Conservation (phyloP, 192 early-diverging fungal genomes). For the Irineochytrium annulatum region DNA sequence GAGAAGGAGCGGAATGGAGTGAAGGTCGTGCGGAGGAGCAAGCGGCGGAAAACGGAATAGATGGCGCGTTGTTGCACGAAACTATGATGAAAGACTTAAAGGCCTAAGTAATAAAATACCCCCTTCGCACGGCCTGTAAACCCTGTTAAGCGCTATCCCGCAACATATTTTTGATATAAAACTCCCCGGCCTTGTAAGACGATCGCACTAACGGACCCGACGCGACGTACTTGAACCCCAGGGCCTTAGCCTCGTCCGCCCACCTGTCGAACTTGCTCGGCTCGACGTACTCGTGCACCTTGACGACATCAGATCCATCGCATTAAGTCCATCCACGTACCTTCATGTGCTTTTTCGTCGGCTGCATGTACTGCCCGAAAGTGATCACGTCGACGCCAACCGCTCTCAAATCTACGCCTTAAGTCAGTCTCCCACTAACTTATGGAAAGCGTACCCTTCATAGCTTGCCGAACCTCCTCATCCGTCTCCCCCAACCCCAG, state of each 20-base stretch:
- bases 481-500: conserved; percentile 95
- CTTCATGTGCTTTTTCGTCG: conserved; percentile 99
- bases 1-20: too few species aligned
- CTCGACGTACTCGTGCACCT: conserved; percentile 85
- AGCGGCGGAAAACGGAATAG: too few species aligned
- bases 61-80: too few species aligned
- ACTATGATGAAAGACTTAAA: too few species aligned
- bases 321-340: conserved; percentile 2
- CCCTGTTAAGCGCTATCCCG: conserved; percentile 1
- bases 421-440: conserved; percentile 5
- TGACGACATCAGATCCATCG: conserved; percentile 1
- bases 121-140: too few species aligned
- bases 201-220: conserved; percentile 91
- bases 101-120: too few species aligned
- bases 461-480: conserved; percentile 81
- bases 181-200: conserved; percentile 96
- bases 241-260: conserved; percentile 64
- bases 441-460: conserved; percentile 60
- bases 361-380: conserved; percentile 98
- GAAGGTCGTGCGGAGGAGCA: too few species aligned
- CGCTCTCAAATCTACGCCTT: conserved; percentile 59
- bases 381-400: conserved; percentile 90
- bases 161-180: conserved; percentile 88
- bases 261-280: conserved; percentile 91
- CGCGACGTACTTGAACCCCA: conserved; percentile 96